Evolutionary conservation across 2,329 filamentous ascomycete genomes (phyloP).

Genomic region (Colletotrichum sp.): DNA sequence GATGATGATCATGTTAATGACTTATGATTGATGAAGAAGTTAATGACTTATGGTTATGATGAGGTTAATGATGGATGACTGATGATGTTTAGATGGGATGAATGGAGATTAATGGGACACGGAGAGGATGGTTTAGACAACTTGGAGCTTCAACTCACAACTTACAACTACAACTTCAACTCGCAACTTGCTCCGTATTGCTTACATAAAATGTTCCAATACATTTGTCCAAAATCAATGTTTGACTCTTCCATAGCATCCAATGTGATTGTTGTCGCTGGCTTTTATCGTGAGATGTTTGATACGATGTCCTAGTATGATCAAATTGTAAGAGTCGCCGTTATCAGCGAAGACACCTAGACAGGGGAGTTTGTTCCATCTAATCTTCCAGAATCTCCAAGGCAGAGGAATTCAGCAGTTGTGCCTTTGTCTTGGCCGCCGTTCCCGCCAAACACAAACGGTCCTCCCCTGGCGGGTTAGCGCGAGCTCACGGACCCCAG

Average conservation of each 20-base stretch:
- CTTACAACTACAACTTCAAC: background rate
- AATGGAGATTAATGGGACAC: background rate
- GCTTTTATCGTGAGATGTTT: background rate
- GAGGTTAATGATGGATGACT: background rate
- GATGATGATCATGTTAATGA: background rate
- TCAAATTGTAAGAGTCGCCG: rapidly evolving
- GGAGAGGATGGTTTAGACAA: background rate
- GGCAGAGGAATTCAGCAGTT: background rate
- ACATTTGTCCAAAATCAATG: background rate
- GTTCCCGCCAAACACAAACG: background rate
- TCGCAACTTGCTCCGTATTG: background rate
- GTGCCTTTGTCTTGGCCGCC: background rate
- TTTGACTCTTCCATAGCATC: rapidly evolving
- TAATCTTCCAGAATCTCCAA: background rate
- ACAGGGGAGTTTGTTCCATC: background rate
- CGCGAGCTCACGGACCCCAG: background rate
- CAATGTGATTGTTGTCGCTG: background rate
- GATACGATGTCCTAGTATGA: background rate
- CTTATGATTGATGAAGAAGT: no score
- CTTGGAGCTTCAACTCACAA: background rate
- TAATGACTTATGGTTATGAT: background rate
- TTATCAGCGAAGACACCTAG: background rate
- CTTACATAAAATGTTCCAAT: background rate
- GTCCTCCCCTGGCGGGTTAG: background rate
- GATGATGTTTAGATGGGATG: background rate